Evolutionary conservation across 768 basidiomycete species (phyloP).

Genomic region (Serendipita indica): DNA sequence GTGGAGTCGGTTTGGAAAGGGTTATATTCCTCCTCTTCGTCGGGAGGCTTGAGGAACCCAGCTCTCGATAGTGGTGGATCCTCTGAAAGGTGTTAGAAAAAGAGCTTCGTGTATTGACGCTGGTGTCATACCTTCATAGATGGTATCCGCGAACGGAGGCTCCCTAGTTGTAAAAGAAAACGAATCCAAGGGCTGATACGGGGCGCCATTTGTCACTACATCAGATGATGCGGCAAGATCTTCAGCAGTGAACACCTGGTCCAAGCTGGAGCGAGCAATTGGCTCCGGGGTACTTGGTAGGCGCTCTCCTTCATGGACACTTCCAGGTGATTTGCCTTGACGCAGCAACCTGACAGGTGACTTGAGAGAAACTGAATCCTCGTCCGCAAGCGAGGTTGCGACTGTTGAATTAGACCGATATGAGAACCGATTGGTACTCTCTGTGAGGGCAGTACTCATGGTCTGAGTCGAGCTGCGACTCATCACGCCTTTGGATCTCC

Average conservation of each 20-base stretch:
- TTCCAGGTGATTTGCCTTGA: conserved; percentile 25
- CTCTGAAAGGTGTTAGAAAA: conserved; percentile 30
- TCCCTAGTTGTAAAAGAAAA: background rate
- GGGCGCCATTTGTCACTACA: background rate
- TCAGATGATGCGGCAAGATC: background rate
- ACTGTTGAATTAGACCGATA: conserved; percentile 55
- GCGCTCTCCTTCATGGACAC: conserved; percentile 30
- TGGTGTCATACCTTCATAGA: conserved; percentile 50
- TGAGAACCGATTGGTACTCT: conserved; percentile 57
- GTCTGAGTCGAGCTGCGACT: conserved; percentile 68
- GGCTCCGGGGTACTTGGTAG: background rate
- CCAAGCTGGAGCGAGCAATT: background rate
- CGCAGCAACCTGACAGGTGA: conserved; percentile 30
- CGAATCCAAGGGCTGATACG: background rate
- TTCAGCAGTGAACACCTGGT: background rate
- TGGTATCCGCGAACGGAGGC: conserved; percentile 38
- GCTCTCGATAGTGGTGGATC: conserved; percentile 37
- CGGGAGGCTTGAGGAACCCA: background rate
- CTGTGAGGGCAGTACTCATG: conserved; percentile 44
- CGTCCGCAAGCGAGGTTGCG: conserved; percentile 43
- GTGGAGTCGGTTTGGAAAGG: background rate
- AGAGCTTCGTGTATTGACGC: conserved; percentile 9
- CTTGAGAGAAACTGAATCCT: conserved; percentile 37
- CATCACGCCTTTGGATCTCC: conserved; percentile 50
- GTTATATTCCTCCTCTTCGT: background rate